Percentiles rank a stretch among this genome's conserved stretches.
These are phyloP conservation scores for Cryptosporidium meleagridis DNA, from an alignment of 169 alveolate species.

Conservation along the genomic window DNA sequence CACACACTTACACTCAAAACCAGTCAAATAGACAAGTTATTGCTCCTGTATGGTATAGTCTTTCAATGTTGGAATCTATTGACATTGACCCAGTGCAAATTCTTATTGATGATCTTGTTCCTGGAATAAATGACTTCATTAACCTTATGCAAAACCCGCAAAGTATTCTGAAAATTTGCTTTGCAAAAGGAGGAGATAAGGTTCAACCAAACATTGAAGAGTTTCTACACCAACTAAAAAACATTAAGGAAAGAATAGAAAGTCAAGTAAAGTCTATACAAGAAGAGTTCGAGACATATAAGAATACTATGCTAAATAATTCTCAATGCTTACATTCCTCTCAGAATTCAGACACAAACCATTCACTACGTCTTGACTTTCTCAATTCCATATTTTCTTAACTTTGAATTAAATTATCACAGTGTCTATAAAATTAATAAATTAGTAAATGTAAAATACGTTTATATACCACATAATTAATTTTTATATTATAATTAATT, in stretches of 20 bases:
- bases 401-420: background rate
- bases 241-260: background rate
- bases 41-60: slow-evolving; percentile 18
- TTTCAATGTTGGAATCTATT: background rate
- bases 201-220: background rate
- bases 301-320: background rate
- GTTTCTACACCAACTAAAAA: background rate
- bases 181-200: background rate
- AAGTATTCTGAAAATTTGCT: background rate
- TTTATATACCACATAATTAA: too few species aligned
- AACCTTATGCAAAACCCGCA: background rate
- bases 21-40: background rate
- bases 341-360: background rate
- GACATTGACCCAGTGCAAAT: slow-evolving; percentile 31
- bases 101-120: slow-evolving; percentile 8
- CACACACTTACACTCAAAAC: background rate
- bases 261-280: background rate
- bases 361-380: background rate
- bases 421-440: too few species aligned
- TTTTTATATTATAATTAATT: background rate
- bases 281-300: slow-evolving; percentile 27
- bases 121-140: slow-evolving; percentile 1
- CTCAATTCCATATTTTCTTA: background rate
- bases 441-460: too few species aligned
- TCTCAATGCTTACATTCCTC: slow-evolving; percentile 22